These are phyloP conservation scores for Ceriops decandra DNA, from an alignment of 345 rosid genomes.

Conservation along the genomic window DNA sequence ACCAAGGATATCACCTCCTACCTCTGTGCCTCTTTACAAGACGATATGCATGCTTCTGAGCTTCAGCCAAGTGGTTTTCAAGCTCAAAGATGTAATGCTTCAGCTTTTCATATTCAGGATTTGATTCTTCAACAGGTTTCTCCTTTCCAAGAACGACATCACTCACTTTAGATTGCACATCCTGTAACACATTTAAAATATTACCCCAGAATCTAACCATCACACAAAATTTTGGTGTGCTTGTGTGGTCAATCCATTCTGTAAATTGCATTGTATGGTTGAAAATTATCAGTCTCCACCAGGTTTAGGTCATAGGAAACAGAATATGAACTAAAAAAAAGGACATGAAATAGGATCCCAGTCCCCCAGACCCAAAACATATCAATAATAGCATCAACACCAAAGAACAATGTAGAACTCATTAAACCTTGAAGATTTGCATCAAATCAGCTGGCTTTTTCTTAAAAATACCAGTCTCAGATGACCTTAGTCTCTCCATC, in stretches of 20 bases:
- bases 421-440: conserved; percentile 89
- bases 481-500: conserved; percentile 90
- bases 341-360: neutral
- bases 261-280: neutral
- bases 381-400: neutral
- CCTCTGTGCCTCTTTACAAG: conserved; percentile 98
- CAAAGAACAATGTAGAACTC: conserved; percentile 10
- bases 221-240: neutral
- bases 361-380: neutral
- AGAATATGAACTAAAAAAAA: neutral
- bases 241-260: neutral
- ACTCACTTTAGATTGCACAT: conserved; percentile 87
- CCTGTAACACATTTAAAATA: conserved; percentile 42
- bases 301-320: neutral
- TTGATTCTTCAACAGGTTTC: conserved; percentile 97
- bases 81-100: conserved; percentile 90
- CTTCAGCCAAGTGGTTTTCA: conserved; percentile 91
- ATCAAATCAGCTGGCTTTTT: conserved; percentile 85
- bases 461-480: conserved; percentile 79
- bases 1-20: conserved; percentile 11
- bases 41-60: conserved; percentile 95
- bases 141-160: conserved; percentile 97
- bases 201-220: conserved; percentile 9
- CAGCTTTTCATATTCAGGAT: conserved; percentile 87
- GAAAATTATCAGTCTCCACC: neutral